Evolutionary conservation across 2,329 filamentous ascomycete species (phyloP).

Genomic region (Hypoxylon sp.): DNA sequence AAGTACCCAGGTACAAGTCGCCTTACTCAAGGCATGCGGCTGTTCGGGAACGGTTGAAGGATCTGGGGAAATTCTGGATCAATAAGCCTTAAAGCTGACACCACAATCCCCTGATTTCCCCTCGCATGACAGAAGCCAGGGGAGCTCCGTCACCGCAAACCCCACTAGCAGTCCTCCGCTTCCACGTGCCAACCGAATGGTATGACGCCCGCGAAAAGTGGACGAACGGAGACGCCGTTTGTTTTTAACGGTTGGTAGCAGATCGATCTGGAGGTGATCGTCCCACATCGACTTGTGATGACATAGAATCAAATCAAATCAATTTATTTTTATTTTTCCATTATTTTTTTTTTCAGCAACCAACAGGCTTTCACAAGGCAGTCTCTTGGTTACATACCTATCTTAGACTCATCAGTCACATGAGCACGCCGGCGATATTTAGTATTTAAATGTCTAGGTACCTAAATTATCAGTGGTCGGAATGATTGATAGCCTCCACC

Average conservation of each 20-base stretch:
- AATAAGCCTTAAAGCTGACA: conserved; percentile 29
- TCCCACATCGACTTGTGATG: conserved; percentile 28
- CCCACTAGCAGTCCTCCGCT: conserved; percentile 28
- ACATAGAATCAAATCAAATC: conserved; percentile 17
- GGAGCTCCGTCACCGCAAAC: conserved; percentile 30
- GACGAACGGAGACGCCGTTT: conserved; percentile 43
- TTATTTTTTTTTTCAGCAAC: conserved; percentile 19
- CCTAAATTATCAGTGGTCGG: conserved; percentile 18
- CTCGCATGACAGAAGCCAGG: conserved; percentile 31
- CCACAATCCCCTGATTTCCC: conserved; percentile 41
- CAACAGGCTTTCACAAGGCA: conserved; percentile 15
- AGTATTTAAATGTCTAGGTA: no score
- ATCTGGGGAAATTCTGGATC: conserved; percentile 36
- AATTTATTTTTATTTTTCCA: conserved; percentile 13
- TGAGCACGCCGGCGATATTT: conserved; percentile 24
- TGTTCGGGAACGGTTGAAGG: conserved; percentile 26
- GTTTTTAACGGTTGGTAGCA: conserved; percentile 11
- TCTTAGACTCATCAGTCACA: conserved; percentile 23
- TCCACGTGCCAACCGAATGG: conserved; percentile 31
- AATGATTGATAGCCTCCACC: conserved; percentile 22
- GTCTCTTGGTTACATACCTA: background rate
- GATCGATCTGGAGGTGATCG: conserved; percentile 21
- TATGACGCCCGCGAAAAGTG: conserved; percentile 39
- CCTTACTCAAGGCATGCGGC: conserved; percentile 33
- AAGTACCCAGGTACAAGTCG: conserved; percentile 14